Conservation (phyloP, 768 basidiomycete species). For the Lactarius trivialis region DNA sequence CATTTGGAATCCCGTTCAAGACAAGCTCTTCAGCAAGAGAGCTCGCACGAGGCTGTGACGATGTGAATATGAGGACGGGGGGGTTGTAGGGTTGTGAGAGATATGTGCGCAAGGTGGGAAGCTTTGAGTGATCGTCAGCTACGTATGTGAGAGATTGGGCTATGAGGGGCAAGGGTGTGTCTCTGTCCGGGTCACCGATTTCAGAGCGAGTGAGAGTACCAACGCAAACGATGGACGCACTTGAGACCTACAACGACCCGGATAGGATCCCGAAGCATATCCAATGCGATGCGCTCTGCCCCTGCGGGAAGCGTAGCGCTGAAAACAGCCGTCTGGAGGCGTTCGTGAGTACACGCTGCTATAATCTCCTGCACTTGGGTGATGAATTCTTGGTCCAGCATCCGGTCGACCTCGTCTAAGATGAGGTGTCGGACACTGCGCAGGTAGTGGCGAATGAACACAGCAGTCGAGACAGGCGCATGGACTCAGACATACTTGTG, state of each 20-base stretch:
- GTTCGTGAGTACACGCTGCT: conserved; percentile 60
- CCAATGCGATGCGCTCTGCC: conserved; percentile 81
- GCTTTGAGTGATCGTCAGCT: conserved; percentile 89
- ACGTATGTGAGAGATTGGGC: conserved; percentile 86
- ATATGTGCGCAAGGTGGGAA: conserved; percentile 79
- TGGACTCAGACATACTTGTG: conserved; percentile 50
- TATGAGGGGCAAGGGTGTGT: conserved; percentile 90
- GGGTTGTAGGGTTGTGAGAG: conserved; percentile 81
- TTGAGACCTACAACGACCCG: conserved; percentile 96
- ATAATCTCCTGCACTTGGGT: conserved; percentile 85
- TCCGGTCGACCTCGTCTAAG: conserved; percentile 86
- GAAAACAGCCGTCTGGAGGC: conserved; percentile 82
- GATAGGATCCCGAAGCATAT: conserved; percentile 78
- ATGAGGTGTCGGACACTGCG: conserved; percentile 77
- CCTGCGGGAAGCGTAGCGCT: conserved; percentile 91
- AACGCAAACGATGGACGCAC: conserved; percentile 41
- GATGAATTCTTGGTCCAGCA: conserved; percentile 85
- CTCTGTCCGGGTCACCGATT: conserved; percentile 42
- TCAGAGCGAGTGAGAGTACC: not conserved
- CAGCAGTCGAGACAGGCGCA: not conserved
- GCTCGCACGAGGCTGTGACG: conserved; percentile 77
- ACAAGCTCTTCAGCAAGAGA: conserved; percentile 78
- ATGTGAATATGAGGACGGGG: conserved; percentile 87
- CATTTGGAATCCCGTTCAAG: conserved; percentile 69
- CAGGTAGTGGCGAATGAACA: not conserved